Evolutionary conservation across 2,329 filamentous ascomycete species (phyloP).

Genomic region (Aquanectria penicillioides): DNA sequence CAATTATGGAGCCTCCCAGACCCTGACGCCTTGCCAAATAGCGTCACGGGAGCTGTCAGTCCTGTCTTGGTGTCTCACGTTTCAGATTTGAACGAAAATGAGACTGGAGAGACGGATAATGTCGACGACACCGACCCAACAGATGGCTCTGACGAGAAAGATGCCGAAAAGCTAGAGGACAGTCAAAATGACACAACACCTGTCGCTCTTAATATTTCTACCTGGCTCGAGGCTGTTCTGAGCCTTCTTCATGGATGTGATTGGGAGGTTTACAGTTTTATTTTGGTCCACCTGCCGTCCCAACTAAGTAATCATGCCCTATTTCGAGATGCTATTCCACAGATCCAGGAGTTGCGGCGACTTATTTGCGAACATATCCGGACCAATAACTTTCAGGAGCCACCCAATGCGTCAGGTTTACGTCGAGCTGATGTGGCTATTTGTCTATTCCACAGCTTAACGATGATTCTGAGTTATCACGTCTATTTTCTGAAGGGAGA

Average conservation of each 20-base stretch:
- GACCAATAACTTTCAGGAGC: slow-evolving; percentile 80
- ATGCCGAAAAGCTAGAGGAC: slow-evolving; percentile 30
- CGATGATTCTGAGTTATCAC: slow-evolving; percentile 91
- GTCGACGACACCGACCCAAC: slow-evolving; percentile 16
- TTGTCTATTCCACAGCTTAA: slow-evolving; percentile 87
- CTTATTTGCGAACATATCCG: slow-evolving; percentile 86
- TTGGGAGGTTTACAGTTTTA: slow-evolving; percentile 94
- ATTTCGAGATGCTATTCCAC: slow-evolving; percentile 77
- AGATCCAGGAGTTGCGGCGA: slow-evolving; percentile 79
- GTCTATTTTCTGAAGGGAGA: slow-evolving; percentile 84
- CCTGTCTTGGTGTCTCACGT: slow-evolving; percentile 59
- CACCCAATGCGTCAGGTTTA: slow-evolving; percentile 79
- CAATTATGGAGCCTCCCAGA: slow-evolving; percentile 70
- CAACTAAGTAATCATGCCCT: slow-evolving; percentile 91
- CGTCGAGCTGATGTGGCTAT: slow-evolving; percentile 90
- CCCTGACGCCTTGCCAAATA: slow-evolving; percentile 62
- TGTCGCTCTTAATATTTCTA: slow-evolving; percentile 66
- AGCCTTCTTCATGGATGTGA: slow-evolving; percentile 79
- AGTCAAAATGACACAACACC: slow-evolving; percentile 42
- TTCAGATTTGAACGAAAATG: slow-evolving; percentile 30
- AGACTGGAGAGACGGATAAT: slow-evolving; percentile 18
- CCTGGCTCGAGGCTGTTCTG: slow-evolving; percentile 82
- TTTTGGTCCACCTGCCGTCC: slow-evolving; percentile 84
- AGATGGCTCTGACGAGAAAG: slow-evolving; percentile 19
- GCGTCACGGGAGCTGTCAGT: slow-evolving; percentile 57